Evolutionary conservation across 441 rosid species (phyloP), one percentile per base, ranked within the genome.

Genomic region (Pelargonium myrrhifolium): DNA sequence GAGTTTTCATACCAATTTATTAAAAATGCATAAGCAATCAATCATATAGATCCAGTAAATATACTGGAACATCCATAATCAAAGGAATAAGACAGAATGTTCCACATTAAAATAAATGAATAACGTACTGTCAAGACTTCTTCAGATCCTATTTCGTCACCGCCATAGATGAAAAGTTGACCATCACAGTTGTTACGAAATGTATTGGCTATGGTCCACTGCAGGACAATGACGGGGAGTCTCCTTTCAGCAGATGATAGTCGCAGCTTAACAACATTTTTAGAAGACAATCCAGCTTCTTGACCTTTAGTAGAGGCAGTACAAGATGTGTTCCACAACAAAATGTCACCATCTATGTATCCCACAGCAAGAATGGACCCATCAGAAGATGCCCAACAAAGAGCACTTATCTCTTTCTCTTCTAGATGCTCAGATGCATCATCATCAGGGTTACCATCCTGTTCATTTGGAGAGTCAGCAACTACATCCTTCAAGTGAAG

Each of bases 311-410:
- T 61, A 26, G 80, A 56, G 66, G 61, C 69, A 73, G 71, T 43
- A 69, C 62, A 24, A 17, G 68, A 69, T 53, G 77, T 55, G 73
- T 80, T 76, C 92, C 89, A 87, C 69, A 87, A 74, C 73, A 82
- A 55, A 77, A 85, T 79, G 80, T 87, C 89, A 65, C 92, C 89
- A 71, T 85, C 92, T 63, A 83, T 80, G 78, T 83, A 87, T 70
- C 92, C 92, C 67, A 80, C 87, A 62, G 87, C 87, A 71, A 87
- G 87, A 77, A 87, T 70, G 63, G 92, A 85, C 63, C 92, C 92
- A 75, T 85, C 84, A 42, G 79, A 65, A 62, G 87, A 83, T 68
- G 89, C 87, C 92, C 92, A 87, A 79, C 92, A 87, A 65, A 87
- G 71, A 74, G 87, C 77, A 78, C 85, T 79, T 72, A 87, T 85